These are phyloP conservation scores for Hericium coralloides DNA, from an alignment of 768 basidiomycete species.

Conservation along the genomic window DNA sequence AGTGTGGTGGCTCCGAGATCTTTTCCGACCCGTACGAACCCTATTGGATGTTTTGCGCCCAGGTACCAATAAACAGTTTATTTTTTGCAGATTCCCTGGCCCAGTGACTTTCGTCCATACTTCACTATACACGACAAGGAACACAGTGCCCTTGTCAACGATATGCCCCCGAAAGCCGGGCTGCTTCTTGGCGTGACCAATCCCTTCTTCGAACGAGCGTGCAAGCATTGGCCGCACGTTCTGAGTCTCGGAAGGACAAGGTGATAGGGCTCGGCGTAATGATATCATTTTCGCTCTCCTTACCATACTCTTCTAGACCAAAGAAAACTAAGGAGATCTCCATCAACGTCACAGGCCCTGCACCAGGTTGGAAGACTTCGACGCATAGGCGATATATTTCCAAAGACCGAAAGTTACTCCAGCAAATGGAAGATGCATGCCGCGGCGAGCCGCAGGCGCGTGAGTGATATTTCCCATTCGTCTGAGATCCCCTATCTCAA, in stretches of 20 bases:
- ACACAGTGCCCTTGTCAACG: slow-evolving; percentile 64
- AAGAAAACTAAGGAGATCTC: neutral
- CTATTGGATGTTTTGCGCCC: neutral
- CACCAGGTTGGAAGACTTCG: slow-evolving; percentile 69
- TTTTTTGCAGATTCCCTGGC: slow-evolving; percentile 59
- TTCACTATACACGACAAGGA: slow-evolving; percentile 97
- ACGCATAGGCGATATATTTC: slow-evolving; percentile 79
- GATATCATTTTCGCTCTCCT: neutral
- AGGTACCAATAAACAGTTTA: neutral
- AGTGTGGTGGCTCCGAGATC: slow-evolving; percentile 86
- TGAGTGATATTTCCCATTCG: slow-evolving; percentile 27
- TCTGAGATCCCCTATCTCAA: slow-evolving; percentile 1
- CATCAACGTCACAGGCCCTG: slow-evolving; percentile 33
- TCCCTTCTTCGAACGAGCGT: slow-evolving; percentile 73
- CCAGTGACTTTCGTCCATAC: slow-evolving; percentile 85
- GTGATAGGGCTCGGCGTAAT: slow-evolving; percentile 27
- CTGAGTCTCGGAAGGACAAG: slow-evolving; percentile 53
- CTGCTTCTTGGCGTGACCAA: slow-evolving; percentile 81
- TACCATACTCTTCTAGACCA: neutral
- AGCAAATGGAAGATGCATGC: slow-evolving; percentile 58
- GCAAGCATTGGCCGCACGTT: slow-evolving; percentile 80
- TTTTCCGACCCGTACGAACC: slow-evolving; percentile 65
- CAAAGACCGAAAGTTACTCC: slow-evolving; percentile 71
- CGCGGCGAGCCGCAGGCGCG: slow-evolving; percentile 39
- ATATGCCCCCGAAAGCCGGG: slow-evolving; percentile 70